Base-by-base conservation (phyloP, 805 yeast genomes). In the Blastobotrys mokoenaii region DNA sequence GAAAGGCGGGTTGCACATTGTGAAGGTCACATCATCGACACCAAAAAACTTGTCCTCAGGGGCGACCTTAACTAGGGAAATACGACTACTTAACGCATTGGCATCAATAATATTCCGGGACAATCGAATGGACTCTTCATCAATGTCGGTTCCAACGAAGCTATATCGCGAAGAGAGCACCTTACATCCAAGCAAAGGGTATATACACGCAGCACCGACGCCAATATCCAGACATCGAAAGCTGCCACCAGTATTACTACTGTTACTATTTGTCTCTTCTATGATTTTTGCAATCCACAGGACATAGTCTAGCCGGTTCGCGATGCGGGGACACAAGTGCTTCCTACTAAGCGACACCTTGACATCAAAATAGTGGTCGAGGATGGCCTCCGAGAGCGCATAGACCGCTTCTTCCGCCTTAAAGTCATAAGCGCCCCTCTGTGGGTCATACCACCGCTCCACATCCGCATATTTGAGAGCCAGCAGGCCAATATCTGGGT, bases 1-100 rank as follows among this genome's bases (percentile, higher is more conserved):
- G 51, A 75, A 75, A 1, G 80, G 80, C 2, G 80, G 80, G 51
- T 75, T 75, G 53, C 80, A 74, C 55, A 76, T 63, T 4, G 67
- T 60, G 46, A 73, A 66, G 29, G 46, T 48, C 18, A 51, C 15
- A 14, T 43, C 39, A 8, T 10, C 38, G 3, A 18, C 10, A 37
- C 18, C 30, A 22, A 17, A 37, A 11, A 37, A 10, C 34, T 31
- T 14, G 27, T 22, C 27, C 6, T 34, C 15, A 5, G 16, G 20
- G 10, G 30, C 31, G 8, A 27, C 40, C 10, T 38, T 25, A n/a
- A 2, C 8, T n/a, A 41, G 12, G 3, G 15, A 10, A 18, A 42
- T 42, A 5, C 45, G 30, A 11, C 18, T n/a, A 1, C 45, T 38
- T 8, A 67, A 16, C 0, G 40, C 18, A 50, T 73, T 74, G 1